Evolutionary conservation across 306 rosid genomes (phyloP).

Genomic region (Quillaja saponaria): DNA sequence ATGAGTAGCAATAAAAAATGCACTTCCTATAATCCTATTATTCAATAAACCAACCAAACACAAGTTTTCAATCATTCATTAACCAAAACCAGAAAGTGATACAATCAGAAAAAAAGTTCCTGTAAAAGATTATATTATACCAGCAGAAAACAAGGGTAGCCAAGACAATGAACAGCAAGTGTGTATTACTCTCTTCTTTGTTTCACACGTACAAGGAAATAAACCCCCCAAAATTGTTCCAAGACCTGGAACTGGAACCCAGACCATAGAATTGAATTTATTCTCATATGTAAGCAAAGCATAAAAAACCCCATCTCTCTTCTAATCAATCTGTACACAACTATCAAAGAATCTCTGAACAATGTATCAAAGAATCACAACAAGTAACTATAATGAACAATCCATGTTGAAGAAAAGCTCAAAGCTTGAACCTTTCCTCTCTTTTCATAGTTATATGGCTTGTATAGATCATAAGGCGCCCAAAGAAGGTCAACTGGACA

Average conservation of each 20-base stretch:
- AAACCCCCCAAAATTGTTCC: conserved; percentile 58
- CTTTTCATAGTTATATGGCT: conserved; percentile 11
- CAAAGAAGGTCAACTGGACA: conserved; percentile 79
- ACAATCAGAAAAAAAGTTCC: not conserved
- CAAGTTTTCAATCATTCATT: conserved; percentile 1
- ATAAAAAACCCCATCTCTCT: not conserved
- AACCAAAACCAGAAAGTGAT: conserved; percentile 1
- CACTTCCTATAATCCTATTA: not conserved
- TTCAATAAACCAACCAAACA: conserved; percentile 6
- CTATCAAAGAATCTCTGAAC: conserved; percentile 49
- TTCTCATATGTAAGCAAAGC: conserved; percentile 17
- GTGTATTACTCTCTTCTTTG: no score
- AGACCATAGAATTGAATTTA: conserved; percentile 26
- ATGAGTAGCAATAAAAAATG: conserved; percentile 12
- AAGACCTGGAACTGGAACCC: conserved; percentile 39
- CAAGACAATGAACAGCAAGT: conserved; percentile 33
- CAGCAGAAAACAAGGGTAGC: not conserved
- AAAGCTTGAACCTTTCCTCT: conserved; percentile 26
- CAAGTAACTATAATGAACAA: conserved; percentile 53
- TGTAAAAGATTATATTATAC: no score
- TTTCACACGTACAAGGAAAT: conserved; percentile 32
- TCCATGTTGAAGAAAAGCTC: conserved; percentile 46
- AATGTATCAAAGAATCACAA: conserved; percentile 46
- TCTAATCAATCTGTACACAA: conserved; percentile 54
- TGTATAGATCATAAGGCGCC: conserved; percentile 89